Percentiles rank a stretch among this genome's conserved stretches.
phyloP scores from a whole-genome alignment of 148 eudicot species.

The Fagopyrum tataricum region DNA sequence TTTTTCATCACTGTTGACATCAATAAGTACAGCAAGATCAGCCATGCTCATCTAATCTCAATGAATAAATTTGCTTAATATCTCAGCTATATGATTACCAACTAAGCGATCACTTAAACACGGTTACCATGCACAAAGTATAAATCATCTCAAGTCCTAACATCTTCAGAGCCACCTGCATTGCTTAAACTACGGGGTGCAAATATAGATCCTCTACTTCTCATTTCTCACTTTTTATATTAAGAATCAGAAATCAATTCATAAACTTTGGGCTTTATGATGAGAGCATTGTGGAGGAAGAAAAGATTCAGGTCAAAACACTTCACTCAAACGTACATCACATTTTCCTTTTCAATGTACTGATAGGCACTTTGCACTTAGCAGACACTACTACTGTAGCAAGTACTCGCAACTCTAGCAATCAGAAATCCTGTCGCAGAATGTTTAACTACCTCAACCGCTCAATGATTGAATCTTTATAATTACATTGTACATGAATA shows the following conservation, averaged over 20 bases:
- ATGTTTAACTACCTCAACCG: no score
- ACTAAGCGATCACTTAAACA: not conserved
- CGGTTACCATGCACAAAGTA: not conserved
- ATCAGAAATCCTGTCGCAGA: no score
- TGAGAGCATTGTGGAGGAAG: no score
- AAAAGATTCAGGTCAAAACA: no score
- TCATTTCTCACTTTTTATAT: not conserved
- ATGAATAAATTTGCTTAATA: not conserved
- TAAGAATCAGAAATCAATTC: not conserved
- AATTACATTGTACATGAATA: not conserved
- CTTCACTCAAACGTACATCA: not conserved
- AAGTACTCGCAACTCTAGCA: no score
- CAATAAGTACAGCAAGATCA: slow-evolving; percentile 25
- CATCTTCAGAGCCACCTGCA: not conserved
- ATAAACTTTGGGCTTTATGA: not conserved
- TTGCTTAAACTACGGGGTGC: not conserved
- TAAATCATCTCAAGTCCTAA: not conserved
- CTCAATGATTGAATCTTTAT: no score
- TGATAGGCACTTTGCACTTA: not conserved
- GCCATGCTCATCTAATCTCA: not conserved
- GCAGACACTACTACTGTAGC: not conserved
- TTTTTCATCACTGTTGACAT: slow-evolving; percentile 66
- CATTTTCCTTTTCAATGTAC: not conserved
- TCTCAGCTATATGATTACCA: no score
- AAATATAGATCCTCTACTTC: not conserved